Evolutionary conservation across 2,329 filamentous ascomycete species (phyloP), one percentile per base, ranked within the genome.

Genomic region (Neopestalotiopsis rosae): DNA sequence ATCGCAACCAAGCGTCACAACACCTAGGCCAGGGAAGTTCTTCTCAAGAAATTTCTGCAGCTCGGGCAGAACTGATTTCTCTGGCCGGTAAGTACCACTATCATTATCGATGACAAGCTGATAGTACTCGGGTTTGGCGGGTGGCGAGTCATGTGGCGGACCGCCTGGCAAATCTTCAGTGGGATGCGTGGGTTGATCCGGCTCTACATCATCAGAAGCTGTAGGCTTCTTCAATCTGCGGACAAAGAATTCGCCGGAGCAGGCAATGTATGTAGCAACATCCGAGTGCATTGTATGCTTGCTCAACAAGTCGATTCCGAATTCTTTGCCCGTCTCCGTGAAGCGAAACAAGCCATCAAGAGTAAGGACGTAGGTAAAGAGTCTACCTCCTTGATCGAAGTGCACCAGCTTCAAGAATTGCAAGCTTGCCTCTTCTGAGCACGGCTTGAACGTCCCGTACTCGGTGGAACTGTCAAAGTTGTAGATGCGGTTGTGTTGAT

Each of bases 281-380:
- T 98, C 91, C 72, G 93, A 95, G 82, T 98, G 95, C 94, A 98
- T 97, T 56, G 94, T 97, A 80, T 98, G 95, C 79, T 98, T 98
- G 79, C 91, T 94, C 75, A 98, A 82, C 79, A 98, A 85, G 81
- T 98, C 95, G 75, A 98, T 94, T 66, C 95, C 94, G 69, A 98
- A 98, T 76, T 98, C 95, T 75, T 96, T 96, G 38, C 95, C 95
- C 0, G 95, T 98, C 80, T 98, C 95, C 1, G 95, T 98, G 81
- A 98, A 98, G 61, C 94, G 91, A 77, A 97, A 88, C 66, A 95
- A 86, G 5, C 92, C 92, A 76, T 98, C 95, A 6, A 98, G 86
- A 0, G 94, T 97, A 28, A 98, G 84, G 32, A 98, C 91, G 74
- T 98, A 98, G 28, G 95, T 98, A 77, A 96, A 98, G 68, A 97